Base-by-base conservation (phyloP, 306 rosid species). In the Purshia tridentata region DNA sequence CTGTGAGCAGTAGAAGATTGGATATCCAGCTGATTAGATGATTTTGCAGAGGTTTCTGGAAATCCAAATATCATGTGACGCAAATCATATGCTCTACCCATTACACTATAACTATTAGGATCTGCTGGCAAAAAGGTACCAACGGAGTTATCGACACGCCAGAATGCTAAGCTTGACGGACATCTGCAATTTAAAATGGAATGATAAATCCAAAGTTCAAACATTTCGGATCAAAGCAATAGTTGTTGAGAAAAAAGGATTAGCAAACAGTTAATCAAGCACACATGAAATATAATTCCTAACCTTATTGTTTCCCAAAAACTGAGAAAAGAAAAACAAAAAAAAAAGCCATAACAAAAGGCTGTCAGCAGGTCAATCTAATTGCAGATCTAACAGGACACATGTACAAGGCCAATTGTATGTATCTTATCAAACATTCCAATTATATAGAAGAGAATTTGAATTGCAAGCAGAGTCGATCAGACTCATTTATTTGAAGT, bases 91-190 rank as follows among this genome's bases (percentile, higher is more conserved):
- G 96, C 85, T 85, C 67, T 83, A 73, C 89, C 87, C 72, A 59
- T 84, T 74, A 85, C 85, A 72, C 63, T 48, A 75, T 42, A 89
- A 22, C 79, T 75, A 61, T 73, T 62, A 47, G 90, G 88, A 80
- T 84, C 96, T 65, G 84, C 97, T 13, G 97, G 96, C 89, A 94
- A 84, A 82, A 94, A 94, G 81, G 96, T 88, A 54, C 98, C 96
- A 78, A 90, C 79, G 73, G 95, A 88, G 81, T 89, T 94, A 79
- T 91, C 92, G 75, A 89, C 95, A 7, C 98, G 92, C 96, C 97
- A 94, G 80, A 94, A 88, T 69, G 95, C 84, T 74, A 86, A 76
- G 75, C 81, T 65, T 62, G 86, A 77, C 58, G 71, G 70, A 50
- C 67, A 76, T 78, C 98, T 91, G 91, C 90, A 83, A 65, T 74